Evolutionary conservation across 345 rosid genomes (phyloP).

Genomic region (Moricandia arvensis): DNA sequence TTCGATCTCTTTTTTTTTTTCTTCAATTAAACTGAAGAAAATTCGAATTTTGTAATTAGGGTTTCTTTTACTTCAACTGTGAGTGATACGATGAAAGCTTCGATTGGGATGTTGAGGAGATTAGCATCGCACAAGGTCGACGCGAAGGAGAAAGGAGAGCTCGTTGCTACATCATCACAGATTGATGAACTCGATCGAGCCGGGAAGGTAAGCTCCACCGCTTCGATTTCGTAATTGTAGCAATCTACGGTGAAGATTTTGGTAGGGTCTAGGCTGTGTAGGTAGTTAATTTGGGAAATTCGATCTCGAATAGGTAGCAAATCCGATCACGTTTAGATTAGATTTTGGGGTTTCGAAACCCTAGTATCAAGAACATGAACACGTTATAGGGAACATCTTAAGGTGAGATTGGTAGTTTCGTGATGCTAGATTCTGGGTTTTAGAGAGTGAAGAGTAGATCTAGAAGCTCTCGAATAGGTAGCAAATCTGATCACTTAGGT

Average conservation of each 20-base stretch:
- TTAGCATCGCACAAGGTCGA: slow-evolving; percentile 72
- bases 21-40: background rate
- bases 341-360: background rate
- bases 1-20: slow-evolving; percentile 26
- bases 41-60: slow-evolving; percentile 34
- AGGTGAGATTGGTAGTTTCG: background rate
- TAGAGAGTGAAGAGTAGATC: no score
- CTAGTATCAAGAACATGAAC: background rate
- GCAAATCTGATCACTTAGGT: no score
- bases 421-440: no score
- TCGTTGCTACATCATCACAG: slow-evolving; percentile 48
- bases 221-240: background rate
- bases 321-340: background rate
- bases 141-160: slow-evolving; percentile 60
- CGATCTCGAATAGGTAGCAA: no score
- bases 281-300: slow-evolving; percentile 1
- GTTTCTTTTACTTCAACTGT: slow-evolving; percentile 5
- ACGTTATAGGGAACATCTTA: background rate
- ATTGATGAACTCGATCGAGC: slow-evolving; percentile 83
- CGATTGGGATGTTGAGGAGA: slow-evolving; percentile 61
- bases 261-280: slow-evolving; percentile 29
- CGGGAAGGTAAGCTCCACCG: slow-evolving; percentile 54
- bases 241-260: slow-evolving; percentile 9
- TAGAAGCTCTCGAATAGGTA: no score
- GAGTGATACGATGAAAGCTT: slow-evolving; percentile 70